Base-by-base conservation (phyloP, 2,329 filamentous ascomycete genomes). In the Polychaeton citri region DNA sequence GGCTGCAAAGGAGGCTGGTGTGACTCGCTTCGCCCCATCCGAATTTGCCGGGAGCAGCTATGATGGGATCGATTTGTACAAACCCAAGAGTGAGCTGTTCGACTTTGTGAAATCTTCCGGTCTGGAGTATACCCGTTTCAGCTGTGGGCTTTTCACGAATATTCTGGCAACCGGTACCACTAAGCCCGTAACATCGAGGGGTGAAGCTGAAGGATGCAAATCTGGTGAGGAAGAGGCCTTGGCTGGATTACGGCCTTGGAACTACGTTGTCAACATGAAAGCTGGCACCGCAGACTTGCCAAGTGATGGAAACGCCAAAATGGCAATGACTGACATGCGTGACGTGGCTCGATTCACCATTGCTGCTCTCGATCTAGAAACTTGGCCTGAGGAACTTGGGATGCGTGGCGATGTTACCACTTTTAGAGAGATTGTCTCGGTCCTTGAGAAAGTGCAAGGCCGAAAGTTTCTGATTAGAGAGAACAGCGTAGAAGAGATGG, bases 21-120 rank as follows among this genome's bases (percentile, higher is more conserved):
- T 79, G 6, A 68, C 68, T 44, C 64, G 72, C 5, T 78, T 73
- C 46, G 63, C 75, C 0, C 72, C 74, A 1, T 71, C 68, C 31
- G 76, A 81, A 43, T 79, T 65, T 42, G 65, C 51, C 2, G 38
- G 43, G 4, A 24, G 20, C 2, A 38, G 38, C 4, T 45, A 48
- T n/a, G 26, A 34, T 16, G 44, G 42, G 13, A 37, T 53, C 10
- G 49, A 53, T 21, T 21, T 48, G 15, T 54, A 49, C 33, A 35
- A 30, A 5, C 33, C 36, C 9, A 54, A 55, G 37, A 41, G 38
- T 5, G 36, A 35, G 2, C 50, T 53, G 2, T 52, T 51, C 48
- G 34, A 45, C 6, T 47, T 44, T 0, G 41, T 43, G 8, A 13
- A 39, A 32, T 35, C 38, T 5, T 43, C 42, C 10, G 49, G 47